Conservation (phyloP, 2,329 filamentous ascomycete species). For the Arthroderma sp. region DNA sequence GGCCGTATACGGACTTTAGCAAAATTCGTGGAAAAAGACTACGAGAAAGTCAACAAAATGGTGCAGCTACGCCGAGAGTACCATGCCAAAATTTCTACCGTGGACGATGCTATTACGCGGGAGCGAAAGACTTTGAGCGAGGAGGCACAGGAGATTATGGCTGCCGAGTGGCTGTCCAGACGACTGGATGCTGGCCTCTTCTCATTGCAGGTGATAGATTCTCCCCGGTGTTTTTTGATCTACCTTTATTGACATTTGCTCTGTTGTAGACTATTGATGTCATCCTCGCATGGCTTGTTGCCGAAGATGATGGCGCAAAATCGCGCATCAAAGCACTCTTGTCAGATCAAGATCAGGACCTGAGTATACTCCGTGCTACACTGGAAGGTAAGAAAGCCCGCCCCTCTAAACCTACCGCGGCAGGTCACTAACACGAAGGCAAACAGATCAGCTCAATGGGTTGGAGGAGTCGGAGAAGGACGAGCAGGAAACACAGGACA, state of each 20-base stretch:
- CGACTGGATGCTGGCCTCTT: constrained; percentile 76
- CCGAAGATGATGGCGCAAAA: constrained; percentile 69
- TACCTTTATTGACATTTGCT: not conserved
- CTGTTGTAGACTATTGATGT: constrained; percentile 53
- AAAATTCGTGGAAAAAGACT: constrained; percentile 92
- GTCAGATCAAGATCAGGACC: constrained; percentile 52
- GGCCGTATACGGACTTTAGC: constrained; percentile 71
- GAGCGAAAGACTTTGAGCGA: constrained; percentile 43
- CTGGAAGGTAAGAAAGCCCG: constrained; percentile 42
- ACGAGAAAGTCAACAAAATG: constrained; percentile 66
- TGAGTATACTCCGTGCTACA: constrained; percentile 51
- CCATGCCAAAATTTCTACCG: constrained; percentile 44
- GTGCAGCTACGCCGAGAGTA: constrained; percentile 61
- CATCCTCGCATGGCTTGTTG: constrained; percentile 77
- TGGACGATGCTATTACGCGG: constrained; percentile 49
- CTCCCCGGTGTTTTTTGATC: not conserved
- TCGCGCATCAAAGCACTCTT: constrained; percentile 51
- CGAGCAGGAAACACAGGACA: constrained; percentile 44
- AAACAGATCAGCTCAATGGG: constrained; percentile 46
- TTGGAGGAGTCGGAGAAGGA: constrained; percentile 44
- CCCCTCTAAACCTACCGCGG: not conserved
- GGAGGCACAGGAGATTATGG: constrained; percentile 48
- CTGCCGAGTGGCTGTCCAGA: constrained; percentile 59
- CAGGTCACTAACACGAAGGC: constrained; percentile 2
- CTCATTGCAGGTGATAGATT: constrained; percentile 48